Percentiles rank a stretch among this genome's conserved stretches.
Conservation (phyloP, 129 eudicot genomes). For the Tanacetum coccineum region DNA sequence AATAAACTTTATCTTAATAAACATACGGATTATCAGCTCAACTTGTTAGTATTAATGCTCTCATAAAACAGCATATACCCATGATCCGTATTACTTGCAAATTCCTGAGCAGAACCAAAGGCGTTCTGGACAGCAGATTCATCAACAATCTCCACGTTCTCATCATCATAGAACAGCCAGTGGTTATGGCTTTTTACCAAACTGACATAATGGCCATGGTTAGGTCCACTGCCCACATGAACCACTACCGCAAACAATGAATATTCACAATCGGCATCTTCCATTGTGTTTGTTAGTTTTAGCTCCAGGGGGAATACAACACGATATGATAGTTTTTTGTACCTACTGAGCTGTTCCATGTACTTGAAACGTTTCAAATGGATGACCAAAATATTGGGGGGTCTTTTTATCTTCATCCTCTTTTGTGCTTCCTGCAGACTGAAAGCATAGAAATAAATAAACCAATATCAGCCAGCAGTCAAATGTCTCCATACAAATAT, state of each 20-base stretch:
- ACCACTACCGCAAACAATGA: constrained; percentile 68
- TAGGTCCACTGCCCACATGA: constrained; percentile 76
- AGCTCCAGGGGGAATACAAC: constrained; percentile 75
- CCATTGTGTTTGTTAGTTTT: constrained; percentile 66
- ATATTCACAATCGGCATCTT: constrained; percentile 65
- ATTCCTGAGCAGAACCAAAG: constrained; percentile 75
- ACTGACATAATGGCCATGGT: constrained; percentile 72
- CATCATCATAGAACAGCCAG: constrained; percentile 78
- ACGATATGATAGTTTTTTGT: constrained; percentile 64
- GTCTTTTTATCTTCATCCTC: constrained; percentile 74
- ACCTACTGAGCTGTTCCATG: constrained; percentile 71
- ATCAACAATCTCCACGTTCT: constrained; percentile 72
- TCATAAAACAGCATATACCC: constrained; percentile 71
- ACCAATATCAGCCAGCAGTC: too few relatives aligned
- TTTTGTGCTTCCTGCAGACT: constrained; percentile 85
- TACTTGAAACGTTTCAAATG: constrained; percentile 75
- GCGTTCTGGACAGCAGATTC: constrained; percentile 69
- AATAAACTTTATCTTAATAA: constrained; percentile 7
- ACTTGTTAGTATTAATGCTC: constrained; percentile 36
- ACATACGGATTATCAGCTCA: constrained; percentile 20
- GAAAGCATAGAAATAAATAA: background rate
- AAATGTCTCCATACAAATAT: too few relatives aligned
- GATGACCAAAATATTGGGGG: constrained; percentile 65
- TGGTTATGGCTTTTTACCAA: constrained; percentile 70
- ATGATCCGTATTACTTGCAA: constrained; percentile 68